Conservation (phyloP, 768 basidiomycete species). For the Gloeopeniophorella convolvens region DNA sequence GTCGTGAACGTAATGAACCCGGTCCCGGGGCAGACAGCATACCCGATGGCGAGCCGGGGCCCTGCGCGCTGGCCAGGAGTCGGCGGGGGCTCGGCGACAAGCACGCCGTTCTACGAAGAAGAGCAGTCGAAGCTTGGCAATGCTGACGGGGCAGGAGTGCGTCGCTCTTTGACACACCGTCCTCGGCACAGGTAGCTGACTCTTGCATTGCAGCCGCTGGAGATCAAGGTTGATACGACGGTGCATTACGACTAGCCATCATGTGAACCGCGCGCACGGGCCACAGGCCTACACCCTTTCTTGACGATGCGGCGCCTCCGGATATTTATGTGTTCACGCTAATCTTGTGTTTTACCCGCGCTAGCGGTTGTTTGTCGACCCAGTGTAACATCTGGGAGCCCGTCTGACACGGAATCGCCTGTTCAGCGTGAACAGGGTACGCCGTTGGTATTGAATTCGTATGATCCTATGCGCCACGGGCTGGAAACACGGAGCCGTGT, state of each 20-base stretch:
- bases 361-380: too few relatives aligned
- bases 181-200: neutral
- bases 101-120: neutral
- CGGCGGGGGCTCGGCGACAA: too few relatives aligned
- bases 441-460: too few relatives aligned
- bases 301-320: too few relatives aligned
- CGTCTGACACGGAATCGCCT: too few relatives aligned
- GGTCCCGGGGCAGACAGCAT: neutral
- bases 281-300: neutral
- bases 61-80: neutral
- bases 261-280: neutral
- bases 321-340: too few relatives aligned
- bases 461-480: too few relatives aligned
- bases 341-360: too few relatives aligned
- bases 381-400: too few relatives aligned
- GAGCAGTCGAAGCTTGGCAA: neutral
- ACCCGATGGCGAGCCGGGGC: neutral
- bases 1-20: neutral
- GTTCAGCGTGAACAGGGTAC: too few relatives aligned
- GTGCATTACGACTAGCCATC: neutral
- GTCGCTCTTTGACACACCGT: neutral
- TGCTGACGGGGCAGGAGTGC: neutral
- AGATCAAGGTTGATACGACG: constrained; percentile 9
- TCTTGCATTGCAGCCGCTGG: neutral
- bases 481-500: too few relatives aligned